Base-by-base conservation (phyloP, 1,284 basidiomycete species). In the Cryptococcus depauperatus region DNA sequence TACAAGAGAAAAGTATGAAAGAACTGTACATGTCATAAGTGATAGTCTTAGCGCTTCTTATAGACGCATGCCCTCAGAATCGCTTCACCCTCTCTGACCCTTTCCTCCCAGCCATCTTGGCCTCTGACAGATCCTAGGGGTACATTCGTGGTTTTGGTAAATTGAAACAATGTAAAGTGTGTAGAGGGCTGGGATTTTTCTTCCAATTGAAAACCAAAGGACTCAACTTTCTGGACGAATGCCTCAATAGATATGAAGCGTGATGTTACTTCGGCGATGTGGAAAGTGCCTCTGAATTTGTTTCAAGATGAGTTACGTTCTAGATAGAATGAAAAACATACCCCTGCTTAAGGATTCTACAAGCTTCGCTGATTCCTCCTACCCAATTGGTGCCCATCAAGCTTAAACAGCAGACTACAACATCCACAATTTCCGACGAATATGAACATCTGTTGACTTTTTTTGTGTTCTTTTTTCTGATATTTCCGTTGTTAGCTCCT, bases 321-420 rank as follows among this genome's bases (percentile, higher is more conserved):
- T n/a, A n/a, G n/a, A n/a, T n/a, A n/a, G n/a, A n/a, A n/a, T n/a
- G n/a, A n/a, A n/a, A n/a, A n/a, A n/a, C n/a, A n/a, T n/a, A n/a
- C 90, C 79, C 80, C 11, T 76, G 69, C 62, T 82, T 83, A 33
- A 98, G 73, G 26, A 98, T 79, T 48, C 95, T 75, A 77, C 85
- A 85, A 3, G 86, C 85, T 68, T 99, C 93, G 26, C 84, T 76
- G 29, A 97, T 77, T 65, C 89, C 91, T 21, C 77, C 78, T 13
- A 89, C 78, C 95, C 95, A 99, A 66, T 99, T 96, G 9, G 83
- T 88, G 29, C 89, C 87, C 95, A 99, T 99, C 50, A 99, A 74
- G 60, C 89, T 93, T 50, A 99, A 75, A 34, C 91, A 89, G 66
- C 91, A 98, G 23, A 98, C 83, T 1, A 82, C 90, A 5, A 87